Percentiles rank a stretch among this genome's conserved stretches.
These are phyloP conservation scores for Diaporthe sp. DNA, from an alignment of 2,329 filamentous ascomycete species.

Conservation along the genomic window DNA sequence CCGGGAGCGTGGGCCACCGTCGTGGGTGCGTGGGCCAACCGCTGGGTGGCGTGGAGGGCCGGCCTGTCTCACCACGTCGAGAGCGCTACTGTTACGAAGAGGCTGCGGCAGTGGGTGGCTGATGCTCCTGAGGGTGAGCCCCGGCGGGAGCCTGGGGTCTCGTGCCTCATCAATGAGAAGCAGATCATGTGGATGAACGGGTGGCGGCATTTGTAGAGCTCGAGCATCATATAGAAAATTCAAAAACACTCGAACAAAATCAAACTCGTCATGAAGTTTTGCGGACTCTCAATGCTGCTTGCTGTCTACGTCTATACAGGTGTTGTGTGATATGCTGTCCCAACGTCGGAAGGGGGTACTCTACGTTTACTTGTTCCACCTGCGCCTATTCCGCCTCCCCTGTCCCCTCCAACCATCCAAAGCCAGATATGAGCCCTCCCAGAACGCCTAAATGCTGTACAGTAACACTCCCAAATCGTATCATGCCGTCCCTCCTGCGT, in stretches of 20 bases:
- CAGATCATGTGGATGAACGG: constrained; percentile 71
- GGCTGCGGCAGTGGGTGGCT: constrained; percentile 57
- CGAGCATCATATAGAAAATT: background rate
- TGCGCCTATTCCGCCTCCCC: background rate
- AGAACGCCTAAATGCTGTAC: constrained; percentile 20
- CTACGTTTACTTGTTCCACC: constrained; percentile 1
- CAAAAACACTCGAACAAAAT: background rate
- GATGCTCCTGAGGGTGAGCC: constrained; percentile 50
- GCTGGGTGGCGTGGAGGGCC: constrained; percentile 62
- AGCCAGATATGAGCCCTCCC: constrained; percentile 18
- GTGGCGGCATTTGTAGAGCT: constrained; percentile 66
- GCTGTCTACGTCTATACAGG: constrained; percentile 23
- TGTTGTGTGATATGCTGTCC: background rate
- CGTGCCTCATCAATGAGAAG: constrained; percentile 72
- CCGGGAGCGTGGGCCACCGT: constrained; percentile 64
- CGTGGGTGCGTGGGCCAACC: constrained; percentile 71
- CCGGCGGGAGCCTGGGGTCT: constrained; percentile 59
- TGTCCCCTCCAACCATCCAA: background rate
- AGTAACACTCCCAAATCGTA: background rate
- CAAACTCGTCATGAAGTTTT: background rate
- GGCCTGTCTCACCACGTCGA: constrained; percentile 55
- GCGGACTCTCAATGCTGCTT: background rate
- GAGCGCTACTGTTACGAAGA: constrained; percentile 54
- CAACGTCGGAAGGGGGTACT: background rate
- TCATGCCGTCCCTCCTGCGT: background rate